Conservation (phyloP, 352 stramenopile genomes). For the Phytophthora aleatoria region DNA sequence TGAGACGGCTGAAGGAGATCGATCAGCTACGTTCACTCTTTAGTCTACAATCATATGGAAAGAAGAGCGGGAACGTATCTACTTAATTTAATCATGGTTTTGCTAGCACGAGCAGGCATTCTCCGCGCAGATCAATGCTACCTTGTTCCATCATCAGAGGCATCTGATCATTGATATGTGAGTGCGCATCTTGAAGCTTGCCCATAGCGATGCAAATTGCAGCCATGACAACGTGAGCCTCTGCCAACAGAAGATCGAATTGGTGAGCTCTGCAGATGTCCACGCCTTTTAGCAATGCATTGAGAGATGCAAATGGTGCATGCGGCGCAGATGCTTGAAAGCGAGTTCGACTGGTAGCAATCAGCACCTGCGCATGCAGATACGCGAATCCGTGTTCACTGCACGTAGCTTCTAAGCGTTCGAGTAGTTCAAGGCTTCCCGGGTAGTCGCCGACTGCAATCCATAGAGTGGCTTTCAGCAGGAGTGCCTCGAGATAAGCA, state of each 20-base stretch:
- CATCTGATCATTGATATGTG: conserved; percentile 67
- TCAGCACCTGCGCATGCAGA: conserved; percentile 55
- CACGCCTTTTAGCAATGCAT: conserved; percentile 43
- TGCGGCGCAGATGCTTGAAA: conserved; percentile 40
- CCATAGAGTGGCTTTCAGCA: conserved; percentile 40
- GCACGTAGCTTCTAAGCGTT: conserved; percentile 50
- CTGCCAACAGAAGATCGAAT: conserved; percentile 63
- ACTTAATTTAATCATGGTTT: conserved; percentile 35
- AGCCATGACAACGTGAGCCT: conserved; percentile 64
- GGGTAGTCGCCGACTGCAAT: conserved; percentile 39
- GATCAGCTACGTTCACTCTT: too few species aligned
- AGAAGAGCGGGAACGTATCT: too few species aligned
- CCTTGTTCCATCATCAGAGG: conserved; percentile 70
- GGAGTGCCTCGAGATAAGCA: conserved; percentile 48
- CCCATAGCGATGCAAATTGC: conserved; percentile 71
- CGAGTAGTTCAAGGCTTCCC: conserved; percentile 44
- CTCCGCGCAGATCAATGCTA: conserved; percentile 53
- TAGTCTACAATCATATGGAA: too few species aligned
- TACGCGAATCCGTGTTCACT: conserved; percentile 46
- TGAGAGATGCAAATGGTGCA: conserved; percentile 59
- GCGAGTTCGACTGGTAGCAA: conserved; percentile 49
- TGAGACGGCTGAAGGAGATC: too few species aligned
- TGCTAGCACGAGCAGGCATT: conserved; percentile 67
- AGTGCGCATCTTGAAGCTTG: conserved; percentile 45
- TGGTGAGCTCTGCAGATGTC: conserved; percentile 53